These are phyloP conservation scores for Alloascoidea africana DNA, from an alignment of 805 yeast species.

Conservation along the genomic window DNA sequence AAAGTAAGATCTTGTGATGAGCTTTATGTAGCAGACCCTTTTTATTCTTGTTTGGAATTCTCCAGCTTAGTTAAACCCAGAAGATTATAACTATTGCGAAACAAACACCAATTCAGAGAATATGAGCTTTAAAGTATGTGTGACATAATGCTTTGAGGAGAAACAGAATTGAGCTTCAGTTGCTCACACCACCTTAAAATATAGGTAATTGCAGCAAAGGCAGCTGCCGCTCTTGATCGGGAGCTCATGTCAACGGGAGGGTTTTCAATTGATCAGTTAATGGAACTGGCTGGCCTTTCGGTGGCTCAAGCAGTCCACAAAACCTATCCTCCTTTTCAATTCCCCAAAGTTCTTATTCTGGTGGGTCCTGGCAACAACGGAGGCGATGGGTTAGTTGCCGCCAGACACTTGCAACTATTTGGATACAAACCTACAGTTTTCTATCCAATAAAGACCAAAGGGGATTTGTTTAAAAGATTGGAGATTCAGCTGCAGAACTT, in stretches of 20 bases:
- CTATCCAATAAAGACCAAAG: slow-evolving; percentile 59
- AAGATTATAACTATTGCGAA: too few species aligned
- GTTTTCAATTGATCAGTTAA: slow-evolving; percentile 71
- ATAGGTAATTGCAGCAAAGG: slow-evolving; percentile 11
- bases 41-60: too few species aligned
- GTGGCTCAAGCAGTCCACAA: slow-evolving; percentile 78
- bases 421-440: slow-evolving; percentile 65
- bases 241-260: slow-evolving; percentile 81
- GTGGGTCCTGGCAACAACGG: slow-evolving; percentile 95
- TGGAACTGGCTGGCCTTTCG: slow-evolving; percentile 94
- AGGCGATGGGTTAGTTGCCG: slow-evolving; percentile 94
- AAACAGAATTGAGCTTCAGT: too few species aligned
- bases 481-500: slow-evolving; percentile 53
- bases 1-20: too few species aligned
- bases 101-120: too few species aligned
- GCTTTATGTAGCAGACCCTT: too few species aligned
- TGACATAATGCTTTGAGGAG: too few species aligned
- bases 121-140: too few species aligned
- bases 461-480: slow-evolving; percentile 43
- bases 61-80: too few species aligned
- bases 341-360: slow-evolving; percentile 42
- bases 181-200: too few species aligned
- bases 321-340: slow-evolving; percentile 39
- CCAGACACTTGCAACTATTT: slow-evolving; percentile 73
- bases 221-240: slow-evolving; percentile 67